A percentile compares a stretch with the other conserved stretches of the same genome.
phyloP scores from a whole-genome alignment of 108 stramenopile species.

The Cyclotella cryptica region DNA sequence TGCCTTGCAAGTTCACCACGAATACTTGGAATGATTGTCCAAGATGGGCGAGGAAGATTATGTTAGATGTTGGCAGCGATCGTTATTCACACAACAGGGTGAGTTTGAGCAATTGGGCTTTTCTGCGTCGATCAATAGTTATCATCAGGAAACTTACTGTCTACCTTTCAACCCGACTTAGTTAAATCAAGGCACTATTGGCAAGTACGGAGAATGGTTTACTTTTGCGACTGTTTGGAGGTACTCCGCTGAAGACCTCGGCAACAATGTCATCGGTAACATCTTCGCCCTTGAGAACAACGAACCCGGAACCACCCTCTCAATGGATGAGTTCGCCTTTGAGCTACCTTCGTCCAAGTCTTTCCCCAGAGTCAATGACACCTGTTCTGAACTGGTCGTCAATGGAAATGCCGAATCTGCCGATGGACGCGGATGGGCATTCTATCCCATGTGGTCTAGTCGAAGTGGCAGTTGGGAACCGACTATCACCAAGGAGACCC shows the following conservation, averaged over 20 bases:
- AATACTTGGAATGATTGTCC: slow-evolving; percentile 27
- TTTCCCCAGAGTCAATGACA: slow-evolving; percentile 34
- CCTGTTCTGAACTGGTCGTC: slow-evolving; percentile 54
- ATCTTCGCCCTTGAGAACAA: slow-evolving; percentile 54
- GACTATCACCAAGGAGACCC: slow-evolving; percentile 27
- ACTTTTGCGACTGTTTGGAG: slow-evolving; percentile 45
- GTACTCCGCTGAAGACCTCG: slow-evolving; percentile 35
- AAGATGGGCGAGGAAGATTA: slow-evolving; percentile 28
- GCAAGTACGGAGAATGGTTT: slow-evolving; percentile 58
- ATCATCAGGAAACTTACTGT: neutral
- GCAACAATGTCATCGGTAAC: slow-evolving; percentile 37
- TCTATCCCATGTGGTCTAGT: slow-evolving; percentile 13
- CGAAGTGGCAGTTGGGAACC: slow-evolving; percentile 16
- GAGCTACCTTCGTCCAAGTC: slow-evolving; percentile 55
- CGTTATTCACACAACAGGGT: neutral
- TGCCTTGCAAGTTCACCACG: slow-evolving; percentile 29
- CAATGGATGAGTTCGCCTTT: slow-evolving; percentile 55
- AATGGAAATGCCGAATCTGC: slow-evolving; percentile 56
- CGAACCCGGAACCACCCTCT: slow-evolving; percentile 45
- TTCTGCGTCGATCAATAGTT: neutral
- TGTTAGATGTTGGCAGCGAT: slow-evolving; percentile 20
- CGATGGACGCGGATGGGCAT: slow-evolving; percentile 2
- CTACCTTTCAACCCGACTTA: neutral
- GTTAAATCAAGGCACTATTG: slow-evolving; percentile 25
- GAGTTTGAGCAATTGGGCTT: slow-evolving; percentile 11